A percentile compares a stretch with the other conserved stretches of the same genome.
phyloP scores from a whole-genome alignment of 768 basidiomycete genomes.

The Naganishia randhawae region DNA sequence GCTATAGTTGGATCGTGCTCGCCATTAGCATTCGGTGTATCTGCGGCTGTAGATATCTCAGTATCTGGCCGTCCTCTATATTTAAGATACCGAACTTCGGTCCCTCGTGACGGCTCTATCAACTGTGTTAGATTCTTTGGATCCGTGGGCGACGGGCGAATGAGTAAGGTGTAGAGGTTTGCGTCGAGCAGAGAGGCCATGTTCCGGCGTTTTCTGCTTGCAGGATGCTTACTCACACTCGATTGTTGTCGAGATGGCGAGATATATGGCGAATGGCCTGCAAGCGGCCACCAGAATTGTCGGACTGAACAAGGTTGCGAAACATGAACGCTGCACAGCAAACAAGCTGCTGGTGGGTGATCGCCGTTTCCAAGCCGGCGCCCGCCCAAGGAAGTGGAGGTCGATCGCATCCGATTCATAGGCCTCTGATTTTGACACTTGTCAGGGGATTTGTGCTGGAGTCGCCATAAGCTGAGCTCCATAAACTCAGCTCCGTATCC shows the following conservation, averaged over 20 bases:
- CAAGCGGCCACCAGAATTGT: no score
- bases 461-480: no score
- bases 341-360: not conserved
- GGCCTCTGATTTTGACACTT: no score
- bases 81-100: constrained; percentile 23
- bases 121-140: constrained; percentile 22
- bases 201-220: not conserved
- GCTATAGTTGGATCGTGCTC: constrained; percentile 15
- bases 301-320: no score
- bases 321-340: constrained; percentile 1
- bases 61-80: constrained; percentile 11
- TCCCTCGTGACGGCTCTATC: constrained; percentile 25
- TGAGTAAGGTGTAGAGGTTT: constrained; percentile 31
- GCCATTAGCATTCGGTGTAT: not conserved
- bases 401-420: constrained; percentile 9
- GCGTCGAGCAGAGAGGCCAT: constrained; percentile 28
- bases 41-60: not conserved
- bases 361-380: constrained; percentile 5
- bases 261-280: no score
- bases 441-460: no score
- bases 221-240: no score
- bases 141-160: constrained; percentile 24
- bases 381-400: constrained; percentile 18
- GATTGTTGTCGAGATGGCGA: no score
- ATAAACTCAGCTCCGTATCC: no score